Evolutionary conservation across 1,284 basidiomycete species (phyloP), one percentile per base, ranked within the genome.

Genomic region (Marasmius tenuissimus): DNA sequence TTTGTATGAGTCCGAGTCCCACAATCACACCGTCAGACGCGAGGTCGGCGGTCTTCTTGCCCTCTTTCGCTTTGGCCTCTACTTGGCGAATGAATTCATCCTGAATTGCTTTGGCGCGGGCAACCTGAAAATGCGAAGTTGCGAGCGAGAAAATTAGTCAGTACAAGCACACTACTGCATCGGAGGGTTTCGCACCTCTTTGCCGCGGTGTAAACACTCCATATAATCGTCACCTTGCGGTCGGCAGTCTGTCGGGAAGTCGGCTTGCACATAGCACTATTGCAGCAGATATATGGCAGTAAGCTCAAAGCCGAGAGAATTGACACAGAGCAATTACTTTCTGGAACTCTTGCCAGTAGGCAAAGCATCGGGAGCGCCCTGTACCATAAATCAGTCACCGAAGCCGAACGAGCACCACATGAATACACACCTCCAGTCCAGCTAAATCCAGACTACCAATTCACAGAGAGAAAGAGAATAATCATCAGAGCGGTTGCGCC

Each of bases 281-380:
- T 63, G 38, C n/a, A 40, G 16, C 22, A 9, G 40, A 61, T 11
- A 14, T 61, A 62, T 4, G 64, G 52, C 52, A 11, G 50, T 37
- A 47, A 49, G 22, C 37, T n/a, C 39, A 49, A 39, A 8, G 38
- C 45, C 16, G 14, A 45, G 20, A 48, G 35, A 56, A 57, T 22
- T 64, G 22, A 20, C 12, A 27, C 34, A 8, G 18, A 39, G 61
- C 75, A 60, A 33, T 37, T 57, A 37, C 22, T 27, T 56, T 56
- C 18, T 35, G 50, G 77, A 94, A 93, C 72, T 93, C 92, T 71
- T 96, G 94, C 95, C 96, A 98, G 78, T 92, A 94, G 6, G 86
- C 82, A 76, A 96, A 96, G 80, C 96, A 98, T 70, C 94, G 86
- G 68, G 93, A 90, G 70, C 89, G 88, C 70, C 93, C 93, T 95